These are phyloP conservation scores for Apiospora saccharicola DNA, from an alignment of 2,329 filamentous ascomycete genomes.

Conservation along the genomic window DNA sequence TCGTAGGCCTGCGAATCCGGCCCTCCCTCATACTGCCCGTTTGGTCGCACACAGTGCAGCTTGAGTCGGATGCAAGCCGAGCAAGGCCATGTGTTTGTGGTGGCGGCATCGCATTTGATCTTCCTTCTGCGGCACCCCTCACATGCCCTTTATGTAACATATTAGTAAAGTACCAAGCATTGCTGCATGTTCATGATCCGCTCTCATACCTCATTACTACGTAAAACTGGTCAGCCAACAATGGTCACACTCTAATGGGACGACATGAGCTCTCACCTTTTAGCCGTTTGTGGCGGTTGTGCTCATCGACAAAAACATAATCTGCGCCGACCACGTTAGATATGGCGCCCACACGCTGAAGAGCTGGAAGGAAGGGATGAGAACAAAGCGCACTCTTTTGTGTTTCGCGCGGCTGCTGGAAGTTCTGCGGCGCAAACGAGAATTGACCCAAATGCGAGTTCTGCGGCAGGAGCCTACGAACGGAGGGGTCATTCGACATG, in stretches of 20 bases:
- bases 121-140: slow-evolving; percentile 94
- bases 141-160: slow-evolving; percentile 86
- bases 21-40: slow-evolving; percentile 75
- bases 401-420: slow-evolving; percentile 71
- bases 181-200: slow-evolving; percentile 15
- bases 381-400: slow-evolving; percentile 75
- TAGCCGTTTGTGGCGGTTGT: slow-evolving; percentile 95
- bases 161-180: slow-evolving; percentile 11
- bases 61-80: slow-evolving; percentile 92
- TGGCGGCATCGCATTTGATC: slow-evolving; percentile 97
- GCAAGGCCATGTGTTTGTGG: slow-evolving; percentile 97
- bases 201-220: slow-evolving; percentile 26
- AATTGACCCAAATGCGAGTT: slow-evolving; percentile 77
- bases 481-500: slow-evolving; percentile 71
- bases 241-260: slow-evolving; percentile 22
- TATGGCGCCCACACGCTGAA: slow-evolving; percentile 25
- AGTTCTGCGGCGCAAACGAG: slow-evolving; percentile 72
- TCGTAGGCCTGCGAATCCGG: slow-evolving; percentile 57
- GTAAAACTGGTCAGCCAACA: neutral
- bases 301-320: slow-evolving; percentile 99
- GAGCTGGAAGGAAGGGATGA: slow-evolving; percentile 29
- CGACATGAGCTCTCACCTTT: slow-evolving; percentile 70
- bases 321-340: slow-evolving; percentile 59
- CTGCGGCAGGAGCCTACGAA: slow-evolving; percentile 70
- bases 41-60: slow-evolving; percentile 90